Conservation (phyloP, 2,329 filamentous ascomycete genomes). For the Colletotrichum navitas region DNA sequence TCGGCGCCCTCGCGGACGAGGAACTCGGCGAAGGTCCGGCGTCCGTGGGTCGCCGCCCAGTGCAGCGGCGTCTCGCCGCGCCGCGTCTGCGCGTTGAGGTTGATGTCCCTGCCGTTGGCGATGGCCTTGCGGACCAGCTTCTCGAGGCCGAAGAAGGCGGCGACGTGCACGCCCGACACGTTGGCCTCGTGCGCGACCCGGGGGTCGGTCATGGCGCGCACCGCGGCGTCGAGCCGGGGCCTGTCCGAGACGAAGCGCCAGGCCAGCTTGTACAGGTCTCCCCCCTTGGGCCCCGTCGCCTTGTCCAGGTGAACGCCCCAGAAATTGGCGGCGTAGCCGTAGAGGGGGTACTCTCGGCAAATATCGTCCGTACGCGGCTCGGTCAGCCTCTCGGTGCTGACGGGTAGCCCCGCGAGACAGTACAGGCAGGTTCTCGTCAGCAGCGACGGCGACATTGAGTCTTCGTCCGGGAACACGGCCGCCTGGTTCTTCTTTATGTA, state of each 20-base stretch:
- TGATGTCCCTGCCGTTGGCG: background rate
- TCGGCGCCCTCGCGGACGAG: slow-evolving; percentile 1
- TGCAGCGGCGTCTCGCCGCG: slow-evolving; percentile 23
- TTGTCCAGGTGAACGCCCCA: slow-evolving; percentile 17
- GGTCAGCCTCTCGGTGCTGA: background rate
- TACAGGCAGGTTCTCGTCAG: slow-evolving; percentile 11
- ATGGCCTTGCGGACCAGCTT: slow-evolving; percentile 16
- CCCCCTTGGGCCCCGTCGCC: background rate
- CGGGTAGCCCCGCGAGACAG: slow-evolving; percentile 1
- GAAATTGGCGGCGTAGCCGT: slow-evolving; percentile 18
- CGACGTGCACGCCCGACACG: slow-evolving; percentile 1
- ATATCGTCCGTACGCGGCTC: background rate
- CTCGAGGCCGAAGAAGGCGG: slow-evolving; percentile 22
- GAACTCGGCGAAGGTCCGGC: background rate
- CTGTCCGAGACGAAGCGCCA: slow-evolving; percentile 15
- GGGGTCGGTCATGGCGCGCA: background rate
- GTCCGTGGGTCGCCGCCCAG: slow-evolving; percentile 10
- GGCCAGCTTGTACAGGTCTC: slow-evolving; percentile 12
- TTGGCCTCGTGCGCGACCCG: slow-evolving; percentile 3
- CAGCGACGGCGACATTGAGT: background rate
- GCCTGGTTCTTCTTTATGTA: background rate
- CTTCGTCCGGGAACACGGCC: background rate
- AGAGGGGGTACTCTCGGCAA: slow-evolving; percentile 13
- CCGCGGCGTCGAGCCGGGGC: background rate
- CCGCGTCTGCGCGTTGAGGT: slow-evolving; percentile 20